Conservation (phyloP, 1,284 basidiomycete species). For the Apiotrichum akiyoshidainum region DNA sequence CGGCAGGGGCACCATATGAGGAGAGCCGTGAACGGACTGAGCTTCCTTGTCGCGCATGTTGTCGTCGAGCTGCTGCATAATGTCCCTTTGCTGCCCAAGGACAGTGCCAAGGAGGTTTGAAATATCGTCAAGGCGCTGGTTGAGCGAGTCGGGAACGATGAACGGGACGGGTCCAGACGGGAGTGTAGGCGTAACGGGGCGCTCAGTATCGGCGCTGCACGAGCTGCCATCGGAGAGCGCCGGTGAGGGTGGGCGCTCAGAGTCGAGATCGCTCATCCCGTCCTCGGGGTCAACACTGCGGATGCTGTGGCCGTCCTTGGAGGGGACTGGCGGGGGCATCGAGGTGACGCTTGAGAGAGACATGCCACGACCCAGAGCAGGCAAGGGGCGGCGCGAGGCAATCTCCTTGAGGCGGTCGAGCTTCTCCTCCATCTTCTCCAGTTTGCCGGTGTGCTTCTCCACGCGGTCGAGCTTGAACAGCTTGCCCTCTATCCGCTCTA, state of each 20-base stretch:
- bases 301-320: constrained; percentile 31
- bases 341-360: constrained; percentile 1
- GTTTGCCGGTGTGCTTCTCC: constrained; percentile 6
- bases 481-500: constrained; percentile 8
- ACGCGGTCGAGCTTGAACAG: constrained; percentile 11
- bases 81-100: constrained; percentile 37
- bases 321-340: constrained; percentile 38
- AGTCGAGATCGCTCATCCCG: constrained; percentile 1
- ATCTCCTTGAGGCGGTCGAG: constrained; percentile 2
- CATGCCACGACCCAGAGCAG: constrained; percentile 2
- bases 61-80: constrained; percentile 29
- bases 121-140: constrained; percentile 38
- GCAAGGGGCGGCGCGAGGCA: not conserved
- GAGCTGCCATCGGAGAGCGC: constrained; percentile 10
- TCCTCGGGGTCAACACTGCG: constrained; percentile 16
- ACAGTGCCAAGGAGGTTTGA: constrained; percentile 37
- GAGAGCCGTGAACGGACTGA: constrained; percentile 12
- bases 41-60: constrained; percentile 13
- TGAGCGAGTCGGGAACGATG: constrained; percentile 29
- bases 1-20: constrained; percentile 15
- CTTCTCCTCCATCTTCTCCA: constrained; percentile 3
- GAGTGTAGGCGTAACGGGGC: constrained; percentile 39
- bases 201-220: constrained; percentile 34
- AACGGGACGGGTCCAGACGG: constrained; percentile 11
- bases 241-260: not conserved